Evolutionary conservation across 257 asterid genomes (phyloP), one percentile per base, ranked within the genome.

Genomic region (Fraxinus americana): DNA sequence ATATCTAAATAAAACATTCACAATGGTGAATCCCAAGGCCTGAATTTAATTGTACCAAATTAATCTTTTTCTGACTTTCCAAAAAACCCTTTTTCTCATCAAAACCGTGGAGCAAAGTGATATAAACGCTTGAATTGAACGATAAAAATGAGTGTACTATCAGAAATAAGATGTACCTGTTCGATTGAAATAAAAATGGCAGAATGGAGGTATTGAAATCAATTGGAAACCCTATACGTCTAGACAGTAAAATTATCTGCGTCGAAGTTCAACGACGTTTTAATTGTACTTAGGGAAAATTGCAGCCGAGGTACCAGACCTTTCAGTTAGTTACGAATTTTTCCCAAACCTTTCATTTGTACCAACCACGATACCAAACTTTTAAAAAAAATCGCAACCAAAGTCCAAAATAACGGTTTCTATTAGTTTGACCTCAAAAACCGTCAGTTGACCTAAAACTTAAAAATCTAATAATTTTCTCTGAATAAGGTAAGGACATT

Each of bases 171-270:
- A n/a, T 34, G 43, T 70, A 82, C 88, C 85, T 73, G 63, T 5
- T 74, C 63, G 30, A 39, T 11, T 67, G 50, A 50, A 29, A 38
- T 63, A 43, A 14, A 43, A 25, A 29, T 41, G 13, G 72, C 63
- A 30, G 77, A 35, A n/a, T 6, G 76, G 73, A 63, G 39, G 7
- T 38, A 29, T 71, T 23, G 75, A 43, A 32, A 36, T 32, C 70
- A 65, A 36, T 63, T 69, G 75, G 67, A 79, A 84, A 38, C 83
- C 88, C 83, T 77, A 71, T 48, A 61, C 45, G 29, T 59, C 67
- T 9, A n/a, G 30, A 7, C 13, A 8, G 30, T 30, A 59, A 21
- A 59, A 59, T 59, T 59, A 21, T 21, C 67, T 0, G 12, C 30
- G 67, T 21, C 0, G 67, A 21, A 7, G 65, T 2, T 43, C 52